Evolutionary conservation across 2,329 filamentous ascomycete genomes (phyloP).

Genomic region (Aspergillus brasiliensis): DNA sequence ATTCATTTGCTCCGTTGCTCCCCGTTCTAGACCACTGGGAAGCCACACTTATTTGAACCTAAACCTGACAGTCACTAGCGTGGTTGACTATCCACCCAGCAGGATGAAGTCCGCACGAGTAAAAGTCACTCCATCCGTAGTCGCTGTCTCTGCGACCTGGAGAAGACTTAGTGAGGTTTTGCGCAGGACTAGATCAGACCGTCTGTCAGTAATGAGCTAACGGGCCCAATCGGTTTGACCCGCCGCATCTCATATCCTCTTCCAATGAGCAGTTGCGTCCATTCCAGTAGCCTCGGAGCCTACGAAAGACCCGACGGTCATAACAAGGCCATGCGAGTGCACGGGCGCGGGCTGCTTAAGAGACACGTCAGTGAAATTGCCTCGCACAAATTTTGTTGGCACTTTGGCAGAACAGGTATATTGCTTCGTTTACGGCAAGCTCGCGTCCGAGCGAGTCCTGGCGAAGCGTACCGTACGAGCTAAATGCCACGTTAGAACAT

Average conservation of each 20-base stretch:
- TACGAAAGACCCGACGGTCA: background rate
- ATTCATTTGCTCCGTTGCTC: background rate
- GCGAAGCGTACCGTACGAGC: background rate
- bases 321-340: constrained; percentile 4
- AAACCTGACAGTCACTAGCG: background rate
- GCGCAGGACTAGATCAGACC: background rate
- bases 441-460: background rate
- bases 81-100: background rate
- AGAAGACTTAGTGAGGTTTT: background rate
- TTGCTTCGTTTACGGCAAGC: background rate
- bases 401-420: background rate
- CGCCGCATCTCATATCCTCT: background rate
- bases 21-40: background rate
- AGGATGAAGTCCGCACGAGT: background rate
- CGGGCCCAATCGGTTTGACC: background rate
- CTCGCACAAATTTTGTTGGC: background rate
- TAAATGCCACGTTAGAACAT: background rate
- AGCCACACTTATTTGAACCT: background rate
- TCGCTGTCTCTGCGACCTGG: background rate
- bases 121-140: background rate
- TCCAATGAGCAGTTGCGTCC: background rate
- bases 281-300: background rate
- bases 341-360: background rate
- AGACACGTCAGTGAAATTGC: background rate
- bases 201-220: background rate